Percentiles rank a stretch among this genome's conserved stretches.
These are phyloP conservation scores for Elongisporangium anandrum DNA, from an alignment of 352 stramenopile species.

Conservation along the genomic window DNA sequence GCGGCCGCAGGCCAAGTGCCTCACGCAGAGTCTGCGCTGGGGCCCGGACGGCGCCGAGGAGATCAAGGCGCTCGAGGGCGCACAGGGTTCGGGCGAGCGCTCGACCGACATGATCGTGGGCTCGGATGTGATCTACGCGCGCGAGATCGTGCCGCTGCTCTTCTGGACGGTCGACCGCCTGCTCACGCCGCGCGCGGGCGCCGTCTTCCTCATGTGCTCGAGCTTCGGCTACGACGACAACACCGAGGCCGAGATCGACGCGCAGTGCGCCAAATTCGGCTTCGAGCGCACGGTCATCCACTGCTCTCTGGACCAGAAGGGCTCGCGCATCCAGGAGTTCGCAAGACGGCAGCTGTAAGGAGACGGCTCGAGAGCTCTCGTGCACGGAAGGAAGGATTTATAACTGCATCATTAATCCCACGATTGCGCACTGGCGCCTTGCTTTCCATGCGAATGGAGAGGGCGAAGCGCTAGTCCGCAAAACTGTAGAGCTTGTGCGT, in stretches of 20 bases:
- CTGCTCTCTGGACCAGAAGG: constrained; percentile 30
- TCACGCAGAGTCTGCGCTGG: constrained; percentile 65
- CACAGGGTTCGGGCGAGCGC: constrained; percentile 6
- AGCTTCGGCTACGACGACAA: constrained; percentile 71
- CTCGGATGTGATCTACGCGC: constrained; percentile 77
- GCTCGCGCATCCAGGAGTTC: constrained; percentile 60
- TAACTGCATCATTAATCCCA: background rate
- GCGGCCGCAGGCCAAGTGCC: constrained; percentile 40
- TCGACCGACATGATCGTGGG: constrained; percentile 55
- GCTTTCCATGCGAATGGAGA: constrained; percentile 3
- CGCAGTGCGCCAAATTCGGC: constrained; percentile 39
- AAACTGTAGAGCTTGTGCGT: constrained; percentile 75
- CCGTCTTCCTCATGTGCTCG: constrained; percentile 70
- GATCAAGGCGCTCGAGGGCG: constrained; percentile 35
- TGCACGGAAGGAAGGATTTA: background rate
- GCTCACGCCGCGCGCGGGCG: constrained; percentile 13
- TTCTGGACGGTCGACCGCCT: constrained; percentile 77
- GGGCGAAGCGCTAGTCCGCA: constrained; percentile 12
- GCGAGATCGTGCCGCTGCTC: constrained; percentile 57
- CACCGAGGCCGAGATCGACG: constrained; percentile 64
- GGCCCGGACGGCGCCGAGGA: constrained; percentile 52
- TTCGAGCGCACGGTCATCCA: constrained; percentile 44
- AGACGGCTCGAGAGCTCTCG: constrained; percentile 1
- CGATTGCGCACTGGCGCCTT: constrained; percentile 1
- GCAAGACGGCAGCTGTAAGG: constrained; percentile 13